Percentiles rank a stretch among this genome's conserved stretches.
Evolutionary conservation across 352 stramenopile species (phyloP).

Genomic region (Phytophthora ramorum): DNA sequence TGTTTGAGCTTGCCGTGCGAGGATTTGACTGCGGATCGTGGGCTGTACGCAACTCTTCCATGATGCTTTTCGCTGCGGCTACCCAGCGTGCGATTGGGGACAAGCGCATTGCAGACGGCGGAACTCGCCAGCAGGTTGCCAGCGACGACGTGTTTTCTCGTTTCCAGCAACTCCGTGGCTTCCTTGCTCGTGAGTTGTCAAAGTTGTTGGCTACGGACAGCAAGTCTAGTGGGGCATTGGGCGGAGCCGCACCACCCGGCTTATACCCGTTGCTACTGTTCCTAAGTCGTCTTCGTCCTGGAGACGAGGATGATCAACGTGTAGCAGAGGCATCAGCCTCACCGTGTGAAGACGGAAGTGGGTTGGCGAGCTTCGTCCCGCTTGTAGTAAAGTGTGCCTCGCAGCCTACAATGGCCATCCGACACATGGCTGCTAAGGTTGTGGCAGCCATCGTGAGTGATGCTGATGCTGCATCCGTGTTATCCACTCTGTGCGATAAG

Average conservation of each 20-base stretch:
- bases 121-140: slow-evolving; percentile 64
- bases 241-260: slow-evolving; percentile 53
- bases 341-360: slow-evolving; percentile 26
- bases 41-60: slow-evolving; percentile 91
- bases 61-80: slow-evolving; percentile 91
- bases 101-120: slow-evolving; percentile 84
- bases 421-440: slow-evolving; percentile 83
- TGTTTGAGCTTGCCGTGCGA: slow-evolving; percentile 84
- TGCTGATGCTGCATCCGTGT: slow-evolving; percentile 51
- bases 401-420: slow-evolving; percentile 77
- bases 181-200: slow-evolving; percentile 66
- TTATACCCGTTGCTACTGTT: slow-evolving; percentile 85
- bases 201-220: slow-evolving; percentile 39
- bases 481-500: slow-evolving; percentile 43
- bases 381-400: slow-evolving; percentile 73
- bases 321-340: slow-evolving; percentile 21
- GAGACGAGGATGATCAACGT: slow-evolving; percentile 57
- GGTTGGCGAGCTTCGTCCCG: slow-evolving; percentile 61
- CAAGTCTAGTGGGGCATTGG: slow-evolving; percentile 21
- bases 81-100: slow-evolving; percentile 84
- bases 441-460: slow-evolving; percentile 72
- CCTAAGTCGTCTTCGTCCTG: slow-evolving; percentile 73
- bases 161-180: slow-evolving; percentile 71
- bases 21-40: slow-evolving; percentile 88
- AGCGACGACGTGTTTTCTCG: slow-evolving; percentile 82